Conservation (phyloP, 2,329 filamentous ascomycete species). For the Paracorniculantispora psalliotae region DNA sequence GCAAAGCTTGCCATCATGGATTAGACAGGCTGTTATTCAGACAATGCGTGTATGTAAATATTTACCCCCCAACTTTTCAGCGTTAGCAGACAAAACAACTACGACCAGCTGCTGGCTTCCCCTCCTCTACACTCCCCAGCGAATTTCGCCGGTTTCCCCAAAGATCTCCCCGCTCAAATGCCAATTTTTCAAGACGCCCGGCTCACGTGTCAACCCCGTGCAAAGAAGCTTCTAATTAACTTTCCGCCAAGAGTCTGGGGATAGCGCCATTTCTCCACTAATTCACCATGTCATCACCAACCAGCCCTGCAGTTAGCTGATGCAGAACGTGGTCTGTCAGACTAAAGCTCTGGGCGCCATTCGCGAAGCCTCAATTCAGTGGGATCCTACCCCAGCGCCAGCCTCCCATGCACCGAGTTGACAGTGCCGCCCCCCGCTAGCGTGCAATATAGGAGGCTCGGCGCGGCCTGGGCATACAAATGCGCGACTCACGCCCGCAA, state of each 20-base stretch:
- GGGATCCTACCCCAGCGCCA: not conserved
- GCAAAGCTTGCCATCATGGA: too few relatives aligned
- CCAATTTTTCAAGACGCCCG: not conserved
- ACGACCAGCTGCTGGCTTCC: too few relatives aligned
- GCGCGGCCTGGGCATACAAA: not conserved
- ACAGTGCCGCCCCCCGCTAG: not conserved
- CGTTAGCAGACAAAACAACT: too few relatives aligned
- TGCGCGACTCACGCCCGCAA: not conserved
- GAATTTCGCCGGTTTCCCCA: not conserved
- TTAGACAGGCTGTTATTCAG: too few relatives aligned
- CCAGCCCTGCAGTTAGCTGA: not conserved
- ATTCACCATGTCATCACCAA: not conserved
- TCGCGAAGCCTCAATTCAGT: not conserved
- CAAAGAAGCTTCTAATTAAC: not conserved
- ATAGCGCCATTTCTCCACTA: conserved; percentile 1
- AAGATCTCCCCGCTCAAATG: not conserved
- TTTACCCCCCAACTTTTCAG: too few relatives aligned
- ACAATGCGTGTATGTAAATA: too few relatives aligned
- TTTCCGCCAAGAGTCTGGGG: conserved; percentile 7
- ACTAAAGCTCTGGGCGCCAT: conserved; percentile 1
- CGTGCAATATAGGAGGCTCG: not conserved
- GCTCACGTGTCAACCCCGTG: not conserved
- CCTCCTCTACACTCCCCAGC: too few relatives aligned
- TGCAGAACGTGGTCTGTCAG: not conserved
- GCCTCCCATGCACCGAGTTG: not conserved